phyloP scores from a whole-genome alignment of 176 grass and related monocot genomes.

The Musa schizocarpa region DNA sequence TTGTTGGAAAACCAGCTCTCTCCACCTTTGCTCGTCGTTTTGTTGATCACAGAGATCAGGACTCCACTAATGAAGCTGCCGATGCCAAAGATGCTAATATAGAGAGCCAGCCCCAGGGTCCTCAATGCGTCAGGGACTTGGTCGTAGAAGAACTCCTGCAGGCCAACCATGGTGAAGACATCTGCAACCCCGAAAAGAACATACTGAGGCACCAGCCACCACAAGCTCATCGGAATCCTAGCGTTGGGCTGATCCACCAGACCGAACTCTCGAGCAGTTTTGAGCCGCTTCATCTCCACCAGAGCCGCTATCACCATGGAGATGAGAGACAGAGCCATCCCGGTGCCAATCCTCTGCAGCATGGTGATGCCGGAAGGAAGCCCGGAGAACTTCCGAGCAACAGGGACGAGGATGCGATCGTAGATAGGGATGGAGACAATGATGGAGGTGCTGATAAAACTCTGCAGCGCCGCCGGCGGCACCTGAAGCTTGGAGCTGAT shows the following conservation, averaged over 20 bases:
- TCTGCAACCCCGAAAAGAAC: conserved; percentile 31
- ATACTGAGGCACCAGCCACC: conserved; percentile 61
- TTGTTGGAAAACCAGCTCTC: conserved; percentile 50
- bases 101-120: conserved; percentile 47
- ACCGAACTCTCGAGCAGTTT: conserved; percentile 16
- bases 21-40: conserved; percentile 16
- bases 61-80: conserved; percentile 50
- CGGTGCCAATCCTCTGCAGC: conserved; percentile 46
- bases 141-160: conserved; percentile 70
- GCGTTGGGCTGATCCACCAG: conserved; percentile 5
- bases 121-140: conserved; percentile 44
- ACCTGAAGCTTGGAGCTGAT: no score
- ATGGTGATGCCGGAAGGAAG: conserved; percentile 32
- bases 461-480: conserved; percentile 24
- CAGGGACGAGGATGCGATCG: conserved; percentile 39
- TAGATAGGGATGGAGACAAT: conserved; percentile 27
- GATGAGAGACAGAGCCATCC: conserved; percentile 21
- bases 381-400: conserved; percentile 13
- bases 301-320: conserved; percentile 22
- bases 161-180: conserved; percentile 36
- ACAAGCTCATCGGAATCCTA: conserved; percentile 42
- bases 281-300: conserved; percentile 45
- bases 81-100: conserved; percentile 43
- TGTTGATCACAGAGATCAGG: conserved; percentile 33
- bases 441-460: conserved; percentile 27